Percentiles rank a stretch among this genome's conserved stretches.
phyloP scores from a whole-genome alignment of 768 basidiomycete genomes.

The Leccinum uliginosum region DNA sequence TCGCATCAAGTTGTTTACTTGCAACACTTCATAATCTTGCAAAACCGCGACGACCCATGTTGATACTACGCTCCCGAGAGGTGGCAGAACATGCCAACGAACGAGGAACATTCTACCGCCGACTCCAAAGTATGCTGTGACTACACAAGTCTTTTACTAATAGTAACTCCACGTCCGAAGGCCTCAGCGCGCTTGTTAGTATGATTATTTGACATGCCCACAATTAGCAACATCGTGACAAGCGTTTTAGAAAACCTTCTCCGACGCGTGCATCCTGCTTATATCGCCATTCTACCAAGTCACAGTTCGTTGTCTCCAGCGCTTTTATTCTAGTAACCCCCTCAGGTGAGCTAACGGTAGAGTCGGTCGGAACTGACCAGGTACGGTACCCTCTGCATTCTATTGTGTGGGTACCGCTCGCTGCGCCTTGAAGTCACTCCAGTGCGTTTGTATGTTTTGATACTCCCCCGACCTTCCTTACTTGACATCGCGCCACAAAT shows the following conservation, averaged over 20 bases:
- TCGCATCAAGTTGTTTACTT: too few species aligned
- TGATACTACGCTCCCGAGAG: too few species aligned
- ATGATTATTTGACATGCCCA: slow-evolving; percentile 20
- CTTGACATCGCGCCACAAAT: slow-evolving; percentile 20
- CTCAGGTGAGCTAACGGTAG: background rate
- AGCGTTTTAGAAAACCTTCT: background rate
- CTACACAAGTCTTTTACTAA: too few species aligned
- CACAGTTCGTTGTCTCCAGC: background rate
- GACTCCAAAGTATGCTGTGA: too few species aligned
- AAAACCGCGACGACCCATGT: too few species aligned
- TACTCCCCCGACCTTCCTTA: too few species aligned
- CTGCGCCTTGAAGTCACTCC: slow-evolving; percentile 1
- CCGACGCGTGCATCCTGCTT: background rate
- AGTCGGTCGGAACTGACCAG: background rate
- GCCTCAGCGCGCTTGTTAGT: too few species aligned
- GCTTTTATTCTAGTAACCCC: background rate
- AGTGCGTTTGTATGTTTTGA: slow-evolving; percentile 3
- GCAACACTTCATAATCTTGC: too few species aligned
- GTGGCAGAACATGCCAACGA: too few species aligned
- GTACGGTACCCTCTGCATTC: background rate
- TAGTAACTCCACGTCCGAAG: too few species aligned
- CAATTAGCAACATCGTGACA: slow-evolving; percentile 9
- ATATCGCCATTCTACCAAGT: background rate
- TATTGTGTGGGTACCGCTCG: background rate
- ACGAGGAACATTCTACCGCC: too few species aligned